Conservation (phyloP, 106 monocot species). For the Acorus calamus region DNA sequence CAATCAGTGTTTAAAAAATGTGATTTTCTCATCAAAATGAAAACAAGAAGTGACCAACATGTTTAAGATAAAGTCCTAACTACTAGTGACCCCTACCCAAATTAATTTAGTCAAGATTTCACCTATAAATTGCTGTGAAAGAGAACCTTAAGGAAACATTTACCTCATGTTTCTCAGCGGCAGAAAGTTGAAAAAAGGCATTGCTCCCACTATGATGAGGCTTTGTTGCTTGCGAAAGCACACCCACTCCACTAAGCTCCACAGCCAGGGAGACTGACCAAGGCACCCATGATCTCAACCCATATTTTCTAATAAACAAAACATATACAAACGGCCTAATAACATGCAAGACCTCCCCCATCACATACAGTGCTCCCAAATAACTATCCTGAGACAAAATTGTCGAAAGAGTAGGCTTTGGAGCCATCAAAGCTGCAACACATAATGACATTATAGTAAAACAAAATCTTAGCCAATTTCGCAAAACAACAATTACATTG, state of each 20-base stretch:
- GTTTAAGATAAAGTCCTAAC: too few species aligned
- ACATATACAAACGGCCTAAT: conserved; percentile 88
- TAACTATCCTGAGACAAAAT: conserved; percentile 63
- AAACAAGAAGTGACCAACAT: too few species aligned
- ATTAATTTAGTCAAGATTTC: too few species aligned
- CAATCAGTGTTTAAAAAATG: conserved; percentile 4
- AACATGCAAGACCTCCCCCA: conserved; percentile 60
- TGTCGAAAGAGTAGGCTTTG: conserved; percentile 39
- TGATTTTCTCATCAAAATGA: too few species aligned
- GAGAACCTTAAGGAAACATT: conserved; percentile 8
- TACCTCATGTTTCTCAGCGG: conserved; percentile 73
- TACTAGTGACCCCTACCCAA: too few species aligned
- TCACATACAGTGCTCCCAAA: conserved; percentile 47
- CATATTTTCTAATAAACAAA: conserved; percentile 66
- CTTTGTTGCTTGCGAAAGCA: conserved; percentile 49
- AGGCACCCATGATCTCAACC: conserved; percentile 71
- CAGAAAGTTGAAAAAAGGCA: conserved; percentile 29
- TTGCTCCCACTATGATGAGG: conserved; percentile 11
- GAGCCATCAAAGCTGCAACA: conserved; percentile 21
- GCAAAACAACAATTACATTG: too few species aligned
- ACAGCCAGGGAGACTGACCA: conserved; percentile 72
- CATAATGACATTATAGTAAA: too few species aligned
- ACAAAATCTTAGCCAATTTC: too few species aligned
- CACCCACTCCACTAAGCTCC: conserved; percentile 59
- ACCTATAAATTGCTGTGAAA: neutral